Evolutionary conservation across 2,329 filamentous ascomycete species (phyloP), one percentile per base, ranked within the genome.

Genomic region (Dothistroma pini): DNA sequence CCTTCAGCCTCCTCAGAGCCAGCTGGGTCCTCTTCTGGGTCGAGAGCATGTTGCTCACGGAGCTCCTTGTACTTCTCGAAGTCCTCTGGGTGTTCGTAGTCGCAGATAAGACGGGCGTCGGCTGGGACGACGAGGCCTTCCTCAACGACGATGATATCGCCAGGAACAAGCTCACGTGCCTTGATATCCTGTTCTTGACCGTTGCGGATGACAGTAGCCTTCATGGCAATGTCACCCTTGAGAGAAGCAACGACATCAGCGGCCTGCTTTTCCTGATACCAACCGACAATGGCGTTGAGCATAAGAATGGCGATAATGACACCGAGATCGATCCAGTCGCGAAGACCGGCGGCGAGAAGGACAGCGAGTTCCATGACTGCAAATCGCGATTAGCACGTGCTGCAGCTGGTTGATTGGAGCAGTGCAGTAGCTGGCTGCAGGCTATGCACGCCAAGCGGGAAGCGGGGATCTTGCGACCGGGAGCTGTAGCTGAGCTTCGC

Each of bases 261-360:
- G 70, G 88, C 88, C 77, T 90, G 88, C 80, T 91, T 91, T 78
- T 91, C 88, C 76, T 90, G 88, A 76, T 91, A 90, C 85, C 88
- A 91, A 80, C 88, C 88, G 75, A 90, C 88, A 66, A 87, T 79
- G 67, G 88, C 88, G 79, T 91, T 91, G 65, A 91, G 86, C 73
- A 87, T 70, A 59, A 91, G 79, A 76, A 91, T 91, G 80, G 84
- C 88, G 70, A 87, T 84, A 75, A 91, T 91, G 75, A 91, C 87
- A 83, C 87, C 88, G 68, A 90, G 83, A 79, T 91, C 88, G 66
- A 90, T 83, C 88, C 88, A 91, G 77, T 89, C 87, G 74, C 83
- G 82, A 66, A 91, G 86, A 83, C 88, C 88, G 73, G 86, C 86
- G 69, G 88, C 87, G 70, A 91, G 81, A 57, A 89, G 78, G 71